Base-by-base conservation (phyloP, 1,284 basidiomycete genomes). In the Sporisorium sorghi region DNA sequence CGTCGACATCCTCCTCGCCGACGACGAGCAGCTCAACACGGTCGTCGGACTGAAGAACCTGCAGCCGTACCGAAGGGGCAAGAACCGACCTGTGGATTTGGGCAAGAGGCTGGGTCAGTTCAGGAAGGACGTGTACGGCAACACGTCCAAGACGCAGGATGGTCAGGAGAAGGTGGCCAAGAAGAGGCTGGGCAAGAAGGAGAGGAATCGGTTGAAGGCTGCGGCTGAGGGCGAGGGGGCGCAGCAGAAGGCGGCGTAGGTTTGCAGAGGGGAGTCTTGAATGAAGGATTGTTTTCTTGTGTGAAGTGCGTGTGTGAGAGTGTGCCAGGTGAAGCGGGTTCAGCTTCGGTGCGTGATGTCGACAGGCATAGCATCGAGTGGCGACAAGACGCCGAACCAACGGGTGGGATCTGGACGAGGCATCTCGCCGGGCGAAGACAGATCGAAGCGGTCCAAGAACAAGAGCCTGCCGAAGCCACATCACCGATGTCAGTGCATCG, bases 1-100 rank as follows among this genome's bases (percentile, higher is more conserved):
- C 0, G 90, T 88, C 2, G 96, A 99, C 83, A 94, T 99, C 73
- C 87, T 99, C 21, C 88, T 94, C 77, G 94, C 97, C 4, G 93
- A 92, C 17, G 96, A 99, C 85, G 88, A 90, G 50, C 95, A 99
- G 82, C 88, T 99, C 51, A 99, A 99, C 86, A 88, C 92, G 62
- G 93, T 93, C 81, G 90, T 97, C 81, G 89, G 91, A 35, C 86
- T 99, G 77, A 95, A 93, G 86, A 92, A 92, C 83, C 88, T 94
- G 66, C 95, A 95, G 23, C 94, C 96, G 2, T 98, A 97, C 85
- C 89, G 92, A n/a, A 84, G 81, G 84, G 42, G 80, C 83, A n/a
- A 85, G 43, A 77, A 88, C 83, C 69, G 93, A 88, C 91, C 92
- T 89, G 80, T 85, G 86, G 65, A 88, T 87, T 71, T 84, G 49